Percentiles rank a stretch among this genome's conserved stretches.
These are phyloP conservation scores for Malassezia furfur DNA, from an alignment of 1,284 basidiomycete genomes.

Conservation along the genomic window DNA sequence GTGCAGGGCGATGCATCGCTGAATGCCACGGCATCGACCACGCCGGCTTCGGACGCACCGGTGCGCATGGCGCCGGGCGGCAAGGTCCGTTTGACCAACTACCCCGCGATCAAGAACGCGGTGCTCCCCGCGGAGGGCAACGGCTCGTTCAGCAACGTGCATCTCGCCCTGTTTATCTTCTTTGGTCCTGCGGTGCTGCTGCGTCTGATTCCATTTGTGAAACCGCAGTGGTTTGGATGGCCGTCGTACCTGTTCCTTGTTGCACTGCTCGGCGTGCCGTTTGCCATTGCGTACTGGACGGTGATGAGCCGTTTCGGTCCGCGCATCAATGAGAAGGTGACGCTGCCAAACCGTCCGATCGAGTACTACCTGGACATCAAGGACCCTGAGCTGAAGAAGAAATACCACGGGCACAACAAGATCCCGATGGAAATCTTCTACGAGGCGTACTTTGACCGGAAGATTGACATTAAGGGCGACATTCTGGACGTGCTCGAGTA, in stretches of 20 bases:
- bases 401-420: conserved; percentile 69
- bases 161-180: conserved; percentile 60
- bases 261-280: conserved; percentile 64
- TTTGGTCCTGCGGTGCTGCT: conserved; percentile 40
- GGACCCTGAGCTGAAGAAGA: conserved; percentile 66
- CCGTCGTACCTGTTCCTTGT: conserved; percentile 53
- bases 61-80: conserved; percentile 37
- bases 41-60: neutral
- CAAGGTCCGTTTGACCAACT: conserved; percentile 45
- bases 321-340: conserved; percentile 75
- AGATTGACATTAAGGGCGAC: conserved; percentile 91
- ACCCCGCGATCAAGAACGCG: conserved; percentile 41
- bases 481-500: conserved; percentile 86
- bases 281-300: conserved; percentile 80
- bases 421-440: conserved; percentile 97
- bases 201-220: conserved; percentile 44
- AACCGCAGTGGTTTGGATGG: conserved; percentile 44
- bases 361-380: conserved; percentile 85
- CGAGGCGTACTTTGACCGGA: conserved; percentile 93
- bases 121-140: conserved; percentile 47
- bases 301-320: conserved; percentile 71
- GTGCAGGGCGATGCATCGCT: neutral
- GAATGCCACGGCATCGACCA: neutral
- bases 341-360: conserved; percentile 63
- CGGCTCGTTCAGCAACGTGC: conserved; percentile 51